Evolutionary conservation across 306 rosid species (phyloP).

Genomic region (Acacia melanoxylon): DNA sequence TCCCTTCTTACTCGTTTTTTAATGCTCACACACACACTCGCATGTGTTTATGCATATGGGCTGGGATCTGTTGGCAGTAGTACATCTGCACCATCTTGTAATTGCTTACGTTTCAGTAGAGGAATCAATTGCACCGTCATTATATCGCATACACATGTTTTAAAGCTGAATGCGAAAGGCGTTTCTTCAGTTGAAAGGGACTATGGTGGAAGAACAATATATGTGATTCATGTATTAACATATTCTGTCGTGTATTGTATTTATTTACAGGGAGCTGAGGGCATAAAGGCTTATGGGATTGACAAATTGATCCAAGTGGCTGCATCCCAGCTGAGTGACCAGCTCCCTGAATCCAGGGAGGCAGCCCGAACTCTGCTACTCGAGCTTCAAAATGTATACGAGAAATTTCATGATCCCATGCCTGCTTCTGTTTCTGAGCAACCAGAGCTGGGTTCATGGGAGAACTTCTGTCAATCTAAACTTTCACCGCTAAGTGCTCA

Average conservation of each 20-base stretch:
- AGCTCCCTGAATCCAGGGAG: slow-evolving; percentile 97
- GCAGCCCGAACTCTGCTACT: slow-evolving; percentile 85
- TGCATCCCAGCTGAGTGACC: slow-evolving; percentile 92
- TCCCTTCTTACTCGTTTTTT: background rate
- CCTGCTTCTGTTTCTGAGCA: slow-evolving; percentile 42
- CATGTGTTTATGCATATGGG: background rate
- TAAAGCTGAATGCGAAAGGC: background rate
- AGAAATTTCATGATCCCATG: slow-evolving; percentile 50
- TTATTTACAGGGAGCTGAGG: slow-evolving; percentile 78
- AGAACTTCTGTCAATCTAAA: slow-evolving; percentile 79
- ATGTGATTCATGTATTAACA: slow-evolving; percentile 11
- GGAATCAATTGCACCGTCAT: background rate
- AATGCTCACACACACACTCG: background rate
- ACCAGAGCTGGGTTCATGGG: slow-evolving; percentile 72
- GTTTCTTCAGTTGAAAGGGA: slow-evolving; percentile 6
- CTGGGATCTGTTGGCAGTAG: background rate
- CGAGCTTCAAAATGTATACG: slow-evolving; percentile 81
- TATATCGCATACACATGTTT: background rate
- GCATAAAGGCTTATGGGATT: slow-evolving; percentile 79
- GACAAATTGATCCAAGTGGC: slow-evolving; percentile 92
- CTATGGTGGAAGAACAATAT: slow-evolving; percentile 12
- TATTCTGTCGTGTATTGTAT: slow-evolving; percentile 11
- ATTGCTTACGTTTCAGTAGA: background rate
- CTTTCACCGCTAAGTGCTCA: slow-evolving; percentile 94
- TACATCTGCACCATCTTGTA: background rate